Percentiles rank a stretch among this genome's conserved stretches.
These are phyloP conservation scores for Alternaria viburni DNA, from an alignment of 2,329 filamentous ascomycete species.

Conservation along the genomic window DNA sequence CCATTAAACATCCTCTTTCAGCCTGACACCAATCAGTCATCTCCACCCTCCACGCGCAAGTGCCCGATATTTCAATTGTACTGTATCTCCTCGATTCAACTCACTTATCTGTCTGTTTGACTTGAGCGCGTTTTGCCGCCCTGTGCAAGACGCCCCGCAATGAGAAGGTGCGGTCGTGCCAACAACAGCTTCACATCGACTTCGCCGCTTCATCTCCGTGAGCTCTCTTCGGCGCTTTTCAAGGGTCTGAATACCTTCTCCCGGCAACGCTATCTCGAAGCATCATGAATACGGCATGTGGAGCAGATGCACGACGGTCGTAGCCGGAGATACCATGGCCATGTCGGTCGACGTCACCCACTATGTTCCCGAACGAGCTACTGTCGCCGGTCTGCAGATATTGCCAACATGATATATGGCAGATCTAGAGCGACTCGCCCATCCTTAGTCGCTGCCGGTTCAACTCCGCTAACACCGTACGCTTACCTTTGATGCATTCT, in stretches of 20 bases:
- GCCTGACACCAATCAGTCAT: constrained; percentile 14
- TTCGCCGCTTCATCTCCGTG: not conserved
- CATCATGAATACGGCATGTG: not conserved
- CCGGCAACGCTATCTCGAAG: not conserved
- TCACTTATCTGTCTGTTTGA: not conserved
- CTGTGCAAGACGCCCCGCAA: not conserved
- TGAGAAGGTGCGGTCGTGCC: not conserved
- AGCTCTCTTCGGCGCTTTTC: not conserved
- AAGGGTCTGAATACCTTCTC: not conserved
- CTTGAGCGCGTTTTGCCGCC: not conserved
- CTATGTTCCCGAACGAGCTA: not conserved
- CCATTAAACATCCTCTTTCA: constrained; percentile 26
- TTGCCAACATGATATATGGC: not conserved
- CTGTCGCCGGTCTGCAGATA: not conserved
- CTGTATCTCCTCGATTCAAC: too few species aligned
- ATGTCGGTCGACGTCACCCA: constrained; percentile 3
- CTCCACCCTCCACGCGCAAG: too few species aligned
- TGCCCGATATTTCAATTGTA: not conserved
- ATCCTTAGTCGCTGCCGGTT: not conserved
- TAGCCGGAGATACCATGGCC: not conserved
- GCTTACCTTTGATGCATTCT: not conserved
- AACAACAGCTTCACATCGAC: not conserved
- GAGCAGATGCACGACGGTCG: not conserved
- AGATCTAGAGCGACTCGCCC: not conserved
- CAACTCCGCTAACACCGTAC: constrained; percentile 1